These are phyloP conservation scores for Petunia secreta DNA, from an alignment of 257 asterid species.

Conservation along the genomic window DNA sequence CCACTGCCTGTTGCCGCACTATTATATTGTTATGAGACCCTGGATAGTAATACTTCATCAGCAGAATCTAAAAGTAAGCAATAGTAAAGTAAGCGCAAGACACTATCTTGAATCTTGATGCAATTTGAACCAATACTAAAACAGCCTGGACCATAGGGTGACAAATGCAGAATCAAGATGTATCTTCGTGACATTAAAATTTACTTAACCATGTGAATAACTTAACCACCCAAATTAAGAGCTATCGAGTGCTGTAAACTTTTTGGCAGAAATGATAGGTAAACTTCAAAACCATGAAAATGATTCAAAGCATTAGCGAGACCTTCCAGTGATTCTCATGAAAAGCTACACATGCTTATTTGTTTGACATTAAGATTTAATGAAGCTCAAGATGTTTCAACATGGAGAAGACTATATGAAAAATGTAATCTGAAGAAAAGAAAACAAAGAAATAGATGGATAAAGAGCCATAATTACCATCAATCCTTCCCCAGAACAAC, in stretches of 20 bases:
- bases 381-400: not conserved
- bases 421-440: not conserved
- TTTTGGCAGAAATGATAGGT: not conserved
- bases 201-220: not conserved
- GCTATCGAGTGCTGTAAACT: not conserved
- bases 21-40: conserved; percentile 7
- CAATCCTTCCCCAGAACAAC: not conserved
- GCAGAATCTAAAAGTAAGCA: not conserved
- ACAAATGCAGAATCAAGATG: conserved; percentile 13
- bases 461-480: not conserved
- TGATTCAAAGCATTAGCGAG: conserved; percentile 1
- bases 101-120: not conserved
- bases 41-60: not conserved
- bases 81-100: not conserved
- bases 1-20: not conserved
- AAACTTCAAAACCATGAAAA: conserved; percentile 1
- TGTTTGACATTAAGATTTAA: not conserved
- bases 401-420: not conserved
- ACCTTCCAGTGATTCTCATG: not conserved
- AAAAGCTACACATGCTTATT: not conserved
- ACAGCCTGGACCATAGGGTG: not conserved
- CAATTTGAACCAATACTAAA: conserved; percentile 2
- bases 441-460: not conserved
- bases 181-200: conserved; percentile 16
- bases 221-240: not conserved